phyloP scores from a whole-genome alignment of 1,139 yeast genomes.

The Magnusiomyces paraingens region DNA sequence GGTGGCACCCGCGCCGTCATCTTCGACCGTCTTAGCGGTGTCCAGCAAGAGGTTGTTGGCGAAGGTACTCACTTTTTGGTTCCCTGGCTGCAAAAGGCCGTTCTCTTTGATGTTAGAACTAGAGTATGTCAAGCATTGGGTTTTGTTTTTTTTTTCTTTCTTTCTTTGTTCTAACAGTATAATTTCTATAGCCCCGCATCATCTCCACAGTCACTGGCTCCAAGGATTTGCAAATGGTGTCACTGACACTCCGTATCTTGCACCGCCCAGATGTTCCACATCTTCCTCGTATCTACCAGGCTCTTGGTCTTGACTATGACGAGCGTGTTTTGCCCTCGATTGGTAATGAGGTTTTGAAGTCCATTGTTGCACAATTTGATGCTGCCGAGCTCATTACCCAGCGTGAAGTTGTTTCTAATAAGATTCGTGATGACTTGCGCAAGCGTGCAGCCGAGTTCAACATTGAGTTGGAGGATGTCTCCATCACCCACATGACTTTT shows the following conservation, averaged over 20 bases:
- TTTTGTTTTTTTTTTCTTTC: background rate
- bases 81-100: constrained; percentile 94
- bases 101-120: constrained; percentile 86
- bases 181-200: constrained; percentile 67
- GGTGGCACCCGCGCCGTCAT: constrained; percentile 96
- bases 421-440: constrained; percentile 81
- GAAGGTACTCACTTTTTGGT: constrained; percentile 95
- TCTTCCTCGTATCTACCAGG: constrained; percentile 84
- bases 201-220: constrained; percentile 96
- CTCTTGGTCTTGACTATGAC: constrained; percentile 87
- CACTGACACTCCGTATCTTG: constrained; percentile 84
- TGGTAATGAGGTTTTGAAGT: constrained; percentile 91
- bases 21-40: constrained; percentile 88
- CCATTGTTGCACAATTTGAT: constrained; percentile 96
- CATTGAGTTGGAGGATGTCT: constrained; percentile 90
- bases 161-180: background rate
- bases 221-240: constrained; percentile 93
- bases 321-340: constrained; percentile 96
- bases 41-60: constrained; percentile 76
- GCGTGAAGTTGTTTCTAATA: constrained; percentile 88
- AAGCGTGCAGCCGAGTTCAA: constrained; percentile 83
- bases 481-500: constrained; percentile 96
- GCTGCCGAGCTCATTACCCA: constrained; percentile 97
- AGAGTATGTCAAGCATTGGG: background rate
- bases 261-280: constrained; percentile 87